phyloP scores from a whole-genome alignment of 2,329 filamentous ascomycete genomes.

The Fusarium decemcellulare region DNA sequence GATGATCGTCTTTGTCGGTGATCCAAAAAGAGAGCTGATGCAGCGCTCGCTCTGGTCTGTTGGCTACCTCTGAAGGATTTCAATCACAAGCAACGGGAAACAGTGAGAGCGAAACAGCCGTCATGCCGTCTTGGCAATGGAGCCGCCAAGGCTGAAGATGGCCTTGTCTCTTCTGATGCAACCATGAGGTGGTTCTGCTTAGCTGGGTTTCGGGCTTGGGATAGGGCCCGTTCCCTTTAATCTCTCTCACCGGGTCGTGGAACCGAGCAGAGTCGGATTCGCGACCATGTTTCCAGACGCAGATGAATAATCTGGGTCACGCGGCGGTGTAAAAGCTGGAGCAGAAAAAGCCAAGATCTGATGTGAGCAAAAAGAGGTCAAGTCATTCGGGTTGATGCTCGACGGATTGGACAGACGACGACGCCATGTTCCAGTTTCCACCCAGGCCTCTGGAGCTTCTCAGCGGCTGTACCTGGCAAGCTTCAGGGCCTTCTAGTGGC shows the following conservation, averaged over 20 bases:
- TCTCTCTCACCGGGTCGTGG: conserved; percentile 3
- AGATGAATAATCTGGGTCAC: too few species aligned
- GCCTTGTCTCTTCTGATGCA: not conserved
- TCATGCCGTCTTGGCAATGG: conserved; percentile 33
- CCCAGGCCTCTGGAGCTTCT: not conserved
- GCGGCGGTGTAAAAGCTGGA: not conserved
- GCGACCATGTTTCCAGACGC: too few species aligned
- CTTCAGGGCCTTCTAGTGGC: conserved; percentile 25
- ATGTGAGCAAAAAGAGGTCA: conserved; percentile 11
- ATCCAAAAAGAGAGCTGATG: too few species aligned
- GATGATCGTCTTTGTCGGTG: too few species aligned
- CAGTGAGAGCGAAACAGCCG: conserved; percentile 10
- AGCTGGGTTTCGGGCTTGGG: conserved; percentile 8
- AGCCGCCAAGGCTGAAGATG: conserved; percentile 20
- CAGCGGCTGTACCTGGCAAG: conserved; percentile 28
- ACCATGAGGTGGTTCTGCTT: conserved; percentile 10
- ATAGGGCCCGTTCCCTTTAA: conserved; percentile 30
- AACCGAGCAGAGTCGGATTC: too few species aligned
- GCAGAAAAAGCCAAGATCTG: not conserved
- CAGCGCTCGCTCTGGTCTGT: too few species aligned
- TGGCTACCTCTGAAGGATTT: not conserved
- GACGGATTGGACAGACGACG: not conserved
- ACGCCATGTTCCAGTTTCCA: not conserved
- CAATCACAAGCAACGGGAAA: not conserved
- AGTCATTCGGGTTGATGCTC: conserved; percentile 20